Conservation (phyloP, 2,329 filamentous ascomycete species). For the Acrocalymma vagum region DNA sequence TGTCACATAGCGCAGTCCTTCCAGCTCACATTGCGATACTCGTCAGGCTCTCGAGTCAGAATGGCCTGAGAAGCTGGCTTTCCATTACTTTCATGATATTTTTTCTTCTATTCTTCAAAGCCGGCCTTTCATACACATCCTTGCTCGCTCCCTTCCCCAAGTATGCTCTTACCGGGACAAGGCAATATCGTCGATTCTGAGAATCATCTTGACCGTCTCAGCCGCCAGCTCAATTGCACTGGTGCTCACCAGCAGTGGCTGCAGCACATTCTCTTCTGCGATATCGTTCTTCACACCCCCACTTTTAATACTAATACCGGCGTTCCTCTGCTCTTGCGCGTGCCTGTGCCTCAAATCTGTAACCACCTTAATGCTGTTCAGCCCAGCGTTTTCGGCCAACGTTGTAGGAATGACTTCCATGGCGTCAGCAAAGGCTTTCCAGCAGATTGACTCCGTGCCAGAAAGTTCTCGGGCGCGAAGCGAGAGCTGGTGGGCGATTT, state of each 20-base stretch:
- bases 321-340: conserved; percentile 93
- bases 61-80: background rate
- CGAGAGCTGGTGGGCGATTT: conserved; percentile 87
- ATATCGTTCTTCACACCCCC: conserved; percentile 98
- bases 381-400: conserved; percentile 92
- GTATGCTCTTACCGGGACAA: conserved; percentile 49
- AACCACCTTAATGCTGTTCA: conserved; percentile 99
- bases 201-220: conserved; percentile 97
- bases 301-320: conserved; percentile 97
- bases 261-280: conserved; percentile 93
- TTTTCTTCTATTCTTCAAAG: conserved; percentile 4
- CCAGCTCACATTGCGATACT: no score
- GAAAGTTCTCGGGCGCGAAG: conserved; percentile 83
- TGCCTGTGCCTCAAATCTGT: conserved; percentile 94
- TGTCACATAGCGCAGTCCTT: no score
- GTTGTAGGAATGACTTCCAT: conserved; percentile 98
- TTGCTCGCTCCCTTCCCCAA: background rate
- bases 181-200: conserved; percentile 74
- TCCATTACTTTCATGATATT: conserved; percentile 19
- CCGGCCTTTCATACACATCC: conserved; percentile 5
- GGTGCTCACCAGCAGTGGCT: conserved; percentile 94
- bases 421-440: conserved; percentile 97
- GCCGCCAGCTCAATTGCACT: conserved; percentile 96
- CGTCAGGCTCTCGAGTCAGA: no score
- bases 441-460: conserved; percentile 97